These are phyloP conservation scores for Termitomyces sp. DNA, from an alignment of 768 basidiomycete genomes.

Conservation along the genomic window DNA sequence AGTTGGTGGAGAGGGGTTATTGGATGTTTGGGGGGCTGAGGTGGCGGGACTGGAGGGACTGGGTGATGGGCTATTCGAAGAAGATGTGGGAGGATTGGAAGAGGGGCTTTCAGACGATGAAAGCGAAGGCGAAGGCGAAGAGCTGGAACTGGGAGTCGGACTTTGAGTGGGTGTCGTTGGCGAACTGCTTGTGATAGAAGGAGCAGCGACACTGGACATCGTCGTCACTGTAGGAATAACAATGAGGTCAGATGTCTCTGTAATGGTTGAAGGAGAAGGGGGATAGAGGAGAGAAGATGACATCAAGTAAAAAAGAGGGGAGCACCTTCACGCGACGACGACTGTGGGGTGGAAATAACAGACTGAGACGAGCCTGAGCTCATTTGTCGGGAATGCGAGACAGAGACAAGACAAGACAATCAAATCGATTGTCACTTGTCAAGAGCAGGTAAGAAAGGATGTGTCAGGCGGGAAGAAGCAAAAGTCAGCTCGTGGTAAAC, in stretches of 20 bases:
- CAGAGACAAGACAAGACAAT: not conserved
- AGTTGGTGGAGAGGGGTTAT: not conserved
- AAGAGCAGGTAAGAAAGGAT: not conserved
- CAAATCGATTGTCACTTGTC: not conserved
- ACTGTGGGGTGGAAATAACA: not conserved
- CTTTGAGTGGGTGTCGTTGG: not conserved
- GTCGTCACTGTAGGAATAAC: not conserved
- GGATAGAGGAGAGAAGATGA: not conserved
- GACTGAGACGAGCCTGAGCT: not conserved
- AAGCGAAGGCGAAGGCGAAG: not conserved
- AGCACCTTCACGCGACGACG: not conserved
- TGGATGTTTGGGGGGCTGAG: not conserved
- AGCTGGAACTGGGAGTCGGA: not conserved
- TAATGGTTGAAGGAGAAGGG: not conserved
- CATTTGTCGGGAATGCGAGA: not conserved
- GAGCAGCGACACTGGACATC: not conserved
- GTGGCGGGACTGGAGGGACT: not conserved
- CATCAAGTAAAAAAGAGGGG: not conserved
- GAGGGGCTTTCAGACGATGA: not conserved
- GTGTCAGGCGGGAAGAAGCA: not conserved
- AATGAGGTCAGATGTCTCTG: not conserved
- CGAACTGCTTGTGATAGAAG: not conserved
- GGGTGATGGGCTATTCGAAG: not conserved
- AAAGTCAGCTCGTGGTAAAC: not conserved
- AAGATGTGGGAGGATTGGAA: not conserved